Conservation (phyloP, 768 basidiomycete species). For the Termitomyces eurrhizus region DNA sequence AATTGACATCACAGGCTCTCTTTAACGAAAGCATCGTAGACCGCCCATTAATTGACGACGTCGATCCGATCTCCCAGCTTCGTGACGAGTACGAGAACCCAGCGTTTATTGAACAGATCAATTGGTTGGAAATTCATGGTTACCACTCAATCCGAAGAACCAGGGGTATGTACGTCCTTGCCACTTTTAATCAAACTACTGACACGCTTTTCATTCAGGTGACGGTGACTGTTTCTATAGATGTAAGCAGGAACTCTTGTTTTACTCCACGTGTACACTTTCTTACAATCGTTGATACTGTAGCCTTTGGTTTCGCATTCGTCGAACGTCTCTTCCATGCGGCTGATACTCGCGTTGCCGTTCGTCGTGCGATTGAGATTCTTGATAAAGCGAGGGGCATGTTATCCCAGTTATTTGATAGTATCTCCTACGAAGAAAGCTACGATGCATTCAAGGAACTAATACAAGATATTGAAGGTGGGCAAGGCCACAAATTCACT, state of each 20-base stretch:
- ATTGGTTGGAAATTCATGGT: constrained; percentile 59
- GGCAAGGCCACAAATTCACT: constrained; percentile 28
- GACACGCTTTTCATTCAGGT: constrained; percentile 34
- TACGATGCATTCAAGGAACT: constrained; percentile 58
- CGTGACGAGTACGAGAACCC: constrained; percentile 66
- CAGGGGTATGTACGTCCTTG: constrained; percentile 45
- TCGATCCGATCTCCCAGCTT: constrained; percentile 50
- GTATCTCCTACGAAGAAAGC: constrained; percentile 71
- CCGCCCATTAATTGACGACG: constrained; percentile 51
- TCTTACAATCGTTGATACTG: constrained; percentile 1
- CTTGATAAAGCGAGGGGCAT: constrained; percentile 45
- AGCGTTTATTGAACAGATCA: constrained; percentile 70
- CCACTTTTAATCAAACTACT: not conserved
- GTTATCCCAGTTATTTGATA: constrained; percentile 60
- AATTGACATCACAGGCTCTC: constrained; percentile 11
- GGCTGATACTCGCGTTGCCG: constrained; percentile 40
- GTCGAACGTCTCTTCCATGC: constrained; percentile 62
- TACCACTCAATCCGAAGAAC: constrained; percentile 66
- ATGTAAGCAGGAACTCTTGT: constrained; percentile 41
- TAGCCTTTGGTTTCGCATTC: constrained; percentile 82
- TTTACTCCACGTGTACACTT: not conserved
- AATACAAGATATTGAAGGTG: constrained; percentile 38
- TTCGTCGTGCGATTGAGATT: constrained; percentile 45
- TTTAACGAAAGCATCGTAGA: constrained; percentile 33
- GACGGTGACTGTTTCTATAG: constrained; percentile 94